A percentile compares a stretch with the other conserved stretches of the same genome.
phyloP scores from a whole-genome alignment of 768 basidiomycete genomes.

The Boletus patriciae region DNA sequence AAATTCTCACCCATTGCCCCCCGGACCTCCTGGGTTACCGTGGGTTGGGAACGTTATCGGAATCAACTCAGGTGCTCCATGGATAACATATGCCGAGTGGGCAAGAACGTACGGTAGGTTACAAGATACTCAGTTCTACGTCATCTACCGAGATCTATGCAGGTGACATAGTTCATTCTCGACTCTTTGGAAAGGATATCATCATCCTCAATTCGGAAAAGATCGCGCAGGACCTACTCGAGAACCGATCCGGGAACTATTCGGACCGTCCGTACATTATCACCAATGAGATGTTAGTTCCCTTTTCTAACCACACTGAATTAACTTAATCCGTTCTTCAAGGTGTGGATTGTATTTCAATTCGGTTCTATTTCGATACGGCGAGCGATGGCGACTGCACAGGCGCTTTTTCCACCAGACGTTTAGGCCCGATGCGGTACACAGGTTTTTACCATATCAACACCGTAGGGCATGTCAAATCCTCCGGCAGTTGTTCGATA shows the following conservation, averaged over 20 bases:
- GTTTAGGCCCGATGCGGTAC: background rate
- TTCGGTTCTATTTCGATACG: background rate
- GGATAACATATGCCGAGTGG: slow-evolving; percentile 12
- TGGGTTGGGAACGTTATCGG: slow-evolving; percentile 9
- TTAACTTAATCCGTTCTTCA: background rate
- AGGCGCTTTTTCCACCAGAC: slow-evolving; percentile 17
- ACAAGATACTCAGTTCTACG: background rate
- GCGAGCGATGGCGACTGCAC: slow-evolving; percentile 14
- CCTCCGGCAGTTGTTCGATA: background rate
- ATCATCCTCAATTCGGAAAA: slow-evolving; percentile 15
- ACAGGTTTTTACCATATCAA: background rate
- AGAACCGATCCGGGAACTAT: slow-evolving; percentile 2
- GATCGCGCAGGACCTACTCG: slow-evolving; percentile 4
- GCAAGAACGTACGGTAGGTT: slow-evolving; percentile 8
- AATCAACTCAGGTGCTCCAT: background rate
- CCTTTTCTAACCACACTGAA: too few species aligned
- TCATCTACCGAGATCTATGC: background rate
- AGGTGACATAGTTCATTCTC: slow-evolving; percentile 6
- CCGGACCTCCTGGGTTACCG: slow-evolving; percentile 9
- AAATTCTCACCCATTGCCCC: background rate
- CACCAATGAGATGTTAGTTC: background rate
- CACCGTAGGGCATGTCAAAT: slow-evolving; percentile 4
- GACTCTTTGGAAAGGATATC: background rate
- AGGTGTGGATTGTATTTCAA: slow-evolving; percentile 4
- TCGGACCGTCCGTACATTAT: slow-evolving; percentile 6